Evolutionary conservation across 208 protist species (phyloP).

Genomic region (Leishmania martiniquensis): DNA sequence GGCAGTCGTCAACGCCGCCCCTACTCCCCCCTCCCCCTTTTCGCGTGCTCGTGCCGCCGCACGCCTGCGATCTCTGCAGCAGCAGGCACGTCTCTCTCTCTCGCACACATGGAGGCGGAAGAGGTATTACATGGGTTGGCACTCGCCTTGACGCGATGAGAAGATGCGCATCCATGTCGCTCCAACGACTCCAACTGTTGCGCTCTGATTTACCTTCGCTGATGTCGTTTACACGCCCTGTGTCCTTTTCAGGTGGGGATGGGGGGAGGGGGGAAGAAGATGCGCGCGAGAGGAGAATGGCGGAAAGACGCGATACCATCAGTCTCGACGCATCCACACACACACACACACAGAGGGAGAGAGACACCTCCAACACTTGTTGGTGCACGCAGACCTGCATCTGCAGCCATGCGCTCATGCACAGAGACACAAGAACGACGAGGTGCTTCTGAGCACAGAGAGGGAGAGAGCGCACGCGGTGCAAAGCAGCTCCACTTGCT

Average conservation of each 20-base stretch:
- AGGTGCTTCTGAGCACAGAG: neutral
- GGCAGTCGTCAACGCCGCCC: neutral
- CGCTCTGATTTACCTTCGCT: too few relatives aligned
- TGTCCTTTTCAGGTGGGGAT: too few relatives aligned
- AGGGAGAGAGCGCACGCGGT: too few relatives aligned
- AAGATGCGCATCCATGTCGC: neutral
- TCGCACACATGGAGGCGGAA: neutral
- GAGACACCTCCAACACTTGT: neutral
- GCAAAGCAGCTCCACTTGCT: neutral
- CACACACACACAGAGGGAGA: neutral
- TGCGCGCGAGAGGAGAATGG: too few relatives aligned
- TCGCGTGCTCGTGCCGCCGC: neutral
- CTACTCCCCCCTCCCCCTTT: neutral
- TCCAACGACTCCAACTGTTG: too few relatives aligned
- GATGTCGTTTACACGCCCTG: too few relatives aligned
- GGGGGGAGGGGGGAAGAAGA: too few relatives aligned
- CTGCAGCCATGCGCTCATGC: neutral
- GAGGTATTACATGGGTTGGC: neutral
- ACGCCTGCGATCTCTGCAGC: neutral
- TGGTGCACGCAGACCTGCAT: neutral
- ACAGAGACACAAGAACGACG: neutral
- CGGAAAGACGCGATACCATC: too few relatives aligned
- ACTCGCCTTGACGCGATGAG: neutral
- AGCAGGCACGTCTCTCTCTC: neutral
- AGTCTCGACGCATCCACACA: too few relatives aligned